phyloP scores from a whole-genome alignment of 371 early-diverging fungal genomes.

The Synchytrium microbalum region DNA sequence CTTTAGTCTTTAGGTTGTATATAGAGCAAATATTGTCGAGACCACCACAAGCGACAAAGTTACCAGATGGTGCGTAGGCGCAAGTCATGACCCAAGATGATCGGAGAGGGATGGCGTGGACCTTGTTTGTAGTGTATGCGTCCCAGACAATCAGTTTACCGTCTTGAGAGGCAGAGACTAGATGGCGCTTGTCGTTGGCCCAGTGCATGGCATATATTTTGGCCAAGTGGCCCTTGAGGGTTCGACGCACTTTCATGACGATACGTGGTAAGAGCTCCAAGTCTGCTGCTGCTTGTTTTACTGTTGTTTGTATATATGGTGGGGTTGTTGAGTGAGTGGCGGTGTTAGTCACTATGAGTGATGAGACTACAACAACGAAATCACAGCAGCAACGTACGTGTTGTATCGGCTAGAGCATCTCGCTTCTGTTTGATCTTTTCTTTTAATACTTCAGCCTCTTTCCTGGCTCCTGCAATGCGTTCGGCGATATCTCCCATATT shows the following conservation, averaged over 20 bases:
- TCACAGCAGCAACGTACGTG: conserved; percentile 65
- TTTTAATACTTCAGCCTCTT: conserved; percentile 91
- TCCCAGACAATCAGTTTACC: conserved; percentile 99
- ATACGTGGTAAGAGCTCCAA: conserved; percentile 77
- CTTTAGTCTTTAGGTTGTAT: conserved; percentile 85
- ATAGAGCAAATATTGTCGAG: conserved; percentile 96
- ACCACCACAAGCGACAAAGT: conserved; percentile 98
- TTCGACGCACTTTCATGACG: conserved; percentile 89
- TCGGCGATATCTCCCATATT: conserved; percentile 83
- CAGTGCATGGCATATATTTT: conserved; percentile 99
- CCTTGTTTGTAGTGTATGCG: conserved; percentile 94
- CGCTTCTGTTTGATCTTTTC: conserved; percentile 90
- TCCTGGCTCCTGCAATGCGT: conserved; percentile 78
- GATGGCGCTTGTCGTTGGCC: conserved; percentile 87
- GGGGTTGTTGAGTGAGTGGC: not conserved
- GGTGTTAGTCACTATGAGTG: not conserved
- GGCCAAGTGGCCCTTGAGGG: conserved; percentile 95
- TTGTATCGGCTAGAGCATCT: conserved; percentile 87
- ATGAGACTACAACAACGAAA: not conserved
- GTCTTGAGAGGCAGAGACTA: conserved; percentile 97
- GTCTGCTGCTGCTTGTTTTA: conserved; percentile 49
- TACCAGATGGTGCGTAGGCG: conserved; percentile 95
- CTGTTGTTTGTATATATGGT: conserved; percentile 20
- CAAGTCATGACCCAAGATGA: conserved; percentile 99
- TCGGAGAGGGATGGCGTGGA: conserved; percentile 92